These are phyloP conservation scores for Paraphaeosphaeria sporulosa DNA, from an alignment of 2,329 filamentous ascomycete species.

Conservation along the genomic window DNA sequence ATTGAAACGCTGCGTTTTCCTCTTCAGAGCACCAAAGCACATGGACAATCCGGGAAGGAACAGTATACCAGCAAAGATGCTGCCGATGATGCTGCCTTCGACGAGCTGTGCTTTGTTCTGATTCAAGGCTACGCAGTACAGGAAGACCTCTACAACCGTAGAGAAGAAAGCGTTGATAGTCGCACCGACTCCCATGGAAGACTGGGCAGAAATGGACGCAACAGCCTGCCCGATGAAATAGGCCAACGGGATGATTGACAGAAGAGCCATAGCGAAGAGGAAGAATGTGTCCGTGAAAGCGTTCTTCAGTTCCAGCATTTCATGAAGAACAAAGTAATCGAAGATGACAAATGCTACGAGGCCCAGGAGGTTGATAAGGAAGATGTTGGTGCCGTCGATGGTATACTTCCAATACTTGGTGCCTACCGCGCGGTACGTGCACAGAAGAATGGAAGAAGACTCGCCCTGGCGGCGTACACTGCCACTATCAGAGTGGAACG, in stretches of 20 bases:
- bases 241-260: slow-evolving; percentile 94
- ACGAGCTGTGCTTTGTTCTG: slow-evolving; percentile 93
- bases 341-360: slow-evolving; percentile 95
- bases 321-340: slow-evolving; percentile 83
- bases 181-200: slow-evolving; percentile 96
- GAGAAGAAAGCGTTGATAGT: slow-evolving; percentile 99
- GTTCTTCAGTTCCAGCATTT: slow-evolving; percentile 72
- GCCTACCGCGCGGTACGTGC: slow-evolving; percentile 95
- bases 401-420: slow-evolving; percentile 99
- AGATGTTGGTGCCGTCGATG: slow-evolving; percentile 97
- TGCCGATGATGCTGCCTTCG: slow-evolving; percentile 95
- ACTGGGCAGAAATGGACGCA: slow-evolving; percentile 97
- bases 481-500: slow-evolving; percentile 86
- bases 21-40: slow-evolving; percentile 97
- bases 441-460: slow-evolving; percentile 86
- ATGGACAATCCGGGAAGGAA: slow-evolving; percentile 95
- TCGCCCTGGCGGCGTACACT: slow-evolving; percentile 75
- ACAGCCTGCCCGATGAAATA: slow-evolving; percentile 99
- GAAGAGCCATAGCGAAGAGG: slow-evolving; percentile 80
- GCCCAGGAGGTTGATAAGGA: slow-evolving; percentile 94
- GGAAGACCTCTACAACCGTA: slow-evolving; percentile 94
- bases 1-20: slow-evolving; percentile 98
- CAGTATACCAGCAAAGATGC: slow-evolving; percentile 95
- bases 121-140: slow-evolving; percentile 92
- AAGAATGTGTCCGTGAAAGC: slow-evolving; percentile 84